Evolutionary conservation across 1,139 yeast genomes (phyloP).

Genomic region (Zhuliangozyma blackwelliae): DNA sequence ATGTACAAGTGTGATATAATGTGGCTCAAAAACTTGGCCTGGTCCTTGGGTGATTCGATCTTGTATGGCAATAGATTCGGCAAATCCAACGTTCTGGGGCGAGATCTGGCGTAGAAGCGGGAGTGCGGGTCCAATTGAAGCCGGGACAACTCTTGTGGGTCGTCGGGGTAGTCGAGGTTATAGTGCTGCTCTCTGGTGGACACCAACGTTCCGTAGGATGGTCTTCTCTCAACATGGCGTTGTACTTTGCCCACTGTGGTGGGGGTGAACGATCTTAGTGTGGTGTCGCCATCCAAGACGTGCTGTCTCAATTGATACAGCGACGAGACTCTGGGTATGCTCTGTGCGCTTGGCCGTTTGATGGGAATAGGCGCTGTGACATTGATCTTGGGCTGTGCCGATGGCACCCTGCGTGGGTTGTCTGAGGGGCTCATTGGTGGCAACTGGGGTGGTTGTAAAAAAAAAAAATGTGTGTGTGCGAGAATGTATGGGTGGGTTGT

Average conservation of each 20-base stretch:
- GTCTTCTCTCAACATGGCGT: constrained; percentile 21
- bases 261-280: constrained; percentile 25
- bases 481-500: too few relatives aligned
- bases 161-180: constrained; percentile 55
- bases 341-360: constrained; percentile 5
- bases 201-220: constrained; percentile 35
- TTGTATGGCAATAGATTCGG: constrained; percentile 70
- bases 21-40: constrained; percentile 71
- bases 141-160: constrained; percentile 34
- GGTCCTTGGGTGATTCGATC: constrained; percentile 66
- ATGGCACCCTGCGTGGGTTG: not conserved
- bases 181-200: constrained; percentile 43
- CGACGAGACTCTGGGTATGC: constrained; percentile 10
- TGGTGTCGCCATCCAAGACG: constrained; percentile 3
- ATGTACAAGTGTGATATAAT: constrained; percentile 76
- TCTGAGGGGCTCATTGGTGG: constrained; percentile 5
- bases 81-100: constrained; percentile 54
- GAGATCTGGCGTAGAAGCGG: constrained; percentile 51
- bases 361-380: constrained; percentile 21
- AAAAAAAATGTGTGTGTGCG: too few relatives aligned
- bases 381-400: constrained; percentile 1
- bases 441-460: too few relatives aligned
- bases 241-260: constrained; percentile 16
- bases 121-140: constrained; percentile 49
- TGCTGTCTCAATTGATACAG: constrained; percentile 11